Evolutionary conservation across 2,329 filamentous ascomycete genomes (phyloP).

Genomic region (Sclerotinia spermophila): DNA sequence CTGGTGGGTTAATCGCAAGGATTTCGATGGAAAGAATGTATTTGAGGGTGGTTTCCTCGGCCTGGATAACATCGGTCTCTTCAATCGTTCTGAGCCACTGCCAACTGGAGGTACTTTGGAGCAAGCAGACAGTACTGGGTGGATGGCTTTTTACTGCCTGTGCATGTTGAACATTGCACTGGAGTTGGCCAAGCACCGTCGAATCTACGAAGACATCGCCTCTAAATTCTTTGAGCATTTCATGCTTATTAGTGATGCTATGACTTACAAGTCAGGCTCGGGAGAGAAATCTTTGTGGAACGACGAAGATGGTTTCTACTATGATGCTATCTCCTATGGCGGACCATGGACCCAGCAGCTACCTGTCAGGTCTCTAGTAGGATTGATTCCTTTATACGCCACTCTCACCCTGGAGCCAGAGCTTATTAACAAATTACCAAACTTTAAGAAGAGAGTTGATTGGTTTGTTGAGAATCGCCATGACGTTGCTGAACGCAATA

Average conservation of each 20-base stretch:
- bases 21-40: constrained; percentile 90
- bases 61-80: constrained; percentile 93
- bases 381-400: constrained; percentile 88
- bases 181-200: constrained; percentile 89
- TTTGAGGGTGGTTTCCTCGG: constrained; percentile 96
- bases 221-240: constrained; percentile 99
- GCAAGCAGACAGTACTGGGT: constrained; percentile 95
- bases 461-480: constrained; percentile 91
- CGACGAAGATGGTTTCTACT: constrained; percentile 95
- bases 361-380: constrained; percentile 86
- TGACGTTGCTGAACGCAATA: constrained; percentile 87
- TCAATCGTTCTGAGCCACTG: constrained; percentile 93
- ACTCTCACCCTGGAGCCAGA: constrained; percentile 91
- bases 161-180: constrained; percentile 97
- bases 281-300: constrained; percentile 91
- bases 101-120: constrained; percentile 91
- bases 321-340: constrained; percentile 95
- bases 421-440: constrained; percentile 84
- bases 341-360: constrained; percentile 91
- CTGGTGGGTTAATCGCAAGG: constrained; percentile 99
- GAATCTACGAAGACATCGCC: constrained; percentile 93
- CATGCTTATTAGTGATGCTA: constrained; percentile 94
- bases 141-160: constrained; percentile 98
- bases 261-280: constrained; percentile 74
- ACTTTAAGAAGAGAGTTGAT: constrained; percentile 87